Base-by-base conservation (phyloP, 176 grass and related monocot species). In the Raddia distichophylla region DNA sequence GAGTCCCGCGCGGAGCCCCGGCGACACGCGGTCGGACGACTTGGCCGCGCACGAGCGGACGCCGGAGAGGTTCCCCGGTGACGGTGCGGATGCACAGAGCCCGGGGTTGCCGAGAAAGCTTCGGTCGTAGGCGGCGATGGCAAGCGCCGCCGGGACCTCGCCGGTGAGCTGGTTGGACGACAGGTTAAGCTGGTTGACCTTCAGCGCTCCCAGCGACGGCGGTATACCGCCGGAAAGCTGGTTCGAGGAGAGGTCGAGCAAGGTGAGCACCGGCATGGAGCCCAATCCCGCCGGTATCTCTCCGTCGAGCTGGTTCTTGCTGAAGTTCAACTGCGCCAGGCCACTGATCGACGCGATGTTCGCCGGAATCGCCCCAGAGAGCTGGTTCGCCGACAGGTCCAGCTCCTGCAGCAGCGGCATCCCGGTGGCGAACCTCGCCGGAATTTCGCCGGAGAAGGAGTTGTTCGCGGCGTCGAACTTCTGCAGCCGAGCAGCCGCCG, bases 241-340 rank as follows among this genome's bases (percentile, higher is more conserved):
- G 85, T 99, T 99, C 18, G 76, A 80, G 5, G 93, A 99, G 5
- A 99, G 85, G 65, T 99, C 93, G 2, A 95, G 91, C n/a, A 88
- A 65, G 56, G 75, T 93, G 55, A 99, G 93, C 69, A 70, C 89
- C 64, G 72, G 73, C 22, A 99, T 85, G 34, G 80, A 88, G 48
- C 90, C 90, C 11, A 99, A 19, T 5, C 19, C 82, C 0, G 67
- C 64, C 19, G 93, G 96, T 72, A 99, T 99, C 52, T 70, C 67
- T 10, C 93, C 93, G 32, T 60, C 70, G 55, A 99, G 85, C 77
- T 82, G 49, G 80, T 99, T 99, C 0, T 10, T 40, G 82, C 89
- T 86, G 33, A 99, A 64, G 85, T 91, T 66, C 66, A 99, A 86
- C 33, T 73, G 67, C 5, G 82, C 40, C 14, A 95, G 53, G 8